Conservation (phyloP, 768 basidiomycete species). For the Leccinum disarticulatum region DNA sequence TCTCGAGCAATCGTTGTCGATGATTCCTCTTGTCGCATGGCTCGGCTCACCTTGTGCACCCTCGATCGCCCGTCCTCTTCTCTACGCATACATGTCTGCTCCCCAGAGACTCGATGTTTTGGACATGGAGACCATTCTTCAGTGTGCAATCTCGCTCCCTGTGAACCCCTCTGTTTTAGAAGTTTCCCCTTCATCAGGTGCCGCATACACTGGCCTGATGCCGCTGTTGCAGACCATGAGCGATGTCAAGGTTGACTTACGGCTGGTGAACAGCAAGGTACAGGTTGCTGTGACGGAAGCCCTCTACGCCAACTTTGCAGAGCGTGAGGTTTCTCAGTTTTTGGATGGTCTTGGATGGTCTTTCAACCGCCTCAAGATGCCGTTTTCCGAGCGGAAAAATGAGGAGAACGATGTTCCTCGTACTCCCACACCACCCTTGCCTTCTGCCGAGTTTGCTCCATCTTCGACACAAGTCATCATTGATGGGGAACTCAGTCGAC, state of each 20-base stretch:
- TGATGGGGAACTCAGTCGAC: constrained; percentile 28
- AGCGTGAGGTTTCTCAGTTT: constrained; percentile 25
- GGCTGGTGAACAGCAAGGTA: constrained; percentile 20
- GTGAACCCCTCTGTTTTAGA: constrained; percentile 14
- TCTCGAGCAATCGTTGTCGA: constrained; percentile 9
- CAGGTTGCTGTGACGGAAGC: constrained; percentile 22
- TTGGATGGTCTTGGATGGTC: constrained; percentile 19
- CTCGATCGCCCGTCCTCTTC: constrained; percentile 38
- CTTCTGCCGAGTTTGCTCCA: constrained; percentile 14
- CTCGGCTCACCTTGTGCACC: constrained; percentile 35
- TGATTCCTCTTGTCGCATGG: constrained; percentile 33
- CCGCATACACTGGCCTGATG: constrained; percentile 41
- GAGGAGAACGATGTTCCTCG: constrained; percentile 5
- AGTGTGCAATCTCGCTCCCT: constrained; percentile 37
- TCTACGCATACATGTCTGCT: constrained; percentile 48
- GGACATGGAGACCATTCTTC: constrained; percentile 48
- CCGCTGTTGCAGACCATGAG: constrained; percentile 45
- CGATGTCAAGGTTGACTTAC: constrained; percentile 31
- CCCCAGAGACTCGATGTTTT: constrained; percentile 32
- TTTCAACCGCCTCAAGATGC: constrained; percentile 22
- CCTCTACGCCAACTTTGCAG: constrained; percentile 21
- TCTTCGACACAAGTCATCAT: constrained; percentile 17
- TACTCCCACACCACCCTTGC: constrained; percentile 11
- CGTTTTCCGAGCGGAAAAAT: constrained; percentile 18
- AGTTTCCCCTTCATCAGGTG: constrained; percentile 17